Evolutionary conservation across 495 filamentous ascomycete genomes (phyloP), one percentile per base, ranked within the genome.

Genomic region (Hypoxylon cercidicola): DNA sequence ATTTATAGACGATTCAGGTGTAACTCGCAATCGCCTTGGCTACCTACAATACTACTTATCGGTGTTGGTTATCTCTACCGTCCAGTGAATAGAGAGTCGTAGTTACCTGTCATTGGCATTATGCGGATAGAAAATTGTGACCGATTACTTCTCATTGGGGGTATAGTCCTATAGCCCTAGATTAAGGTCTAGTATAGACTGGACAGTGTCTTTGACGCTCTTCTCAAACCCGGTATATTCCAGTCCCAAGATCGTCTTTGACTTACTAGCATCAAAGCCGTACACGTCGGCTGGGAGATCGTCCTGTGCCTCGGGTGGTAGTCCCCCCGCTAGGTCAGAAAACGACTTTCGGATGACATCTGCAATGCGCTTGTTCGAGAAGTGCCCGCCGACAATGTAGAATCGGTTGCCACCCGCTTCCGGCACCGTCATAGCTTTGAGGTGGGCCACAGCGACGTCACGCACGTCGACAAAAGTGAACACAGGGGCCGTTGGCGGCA

Each of bases 401-500:
- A 82, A 82, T 4, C 80, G 73, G 40, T 79, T 72, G 7, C 78
- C 76, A 1, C 72, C 75, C 1, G 79, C 81, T 34, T 74, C 72
- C 0, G 75, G 72, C 1, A 73, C 52, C 3, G 64, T 73, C 65
- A 83, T 56, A 4, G 80, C 77, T 6, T 66, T 67, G 11, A 68
- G 55, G 75, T 75, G 81, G 0, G 78, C 76, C 4, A 73, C 43
- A 1, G 80, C 79, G n/a, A 82, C 78, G 46, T 84, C 81, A 8
- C 81, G 73, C 11, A 83, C 81, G 56, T 84, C 81, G 44, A 82
- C 77, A 35, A 70, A 81, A 0, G 77, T 80, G 59, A 82, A 83
- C 0, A 81, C 79, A 0, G 79, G 80, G 0, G 73, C 70, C 3
- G 76, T 32, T 79, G 77, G 72, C 1, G 35, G 45, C 12, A 81